Conservation (phyloP, 2,329 filamentous ascomycete species). For the Xylariaceae sp. region DNA sequence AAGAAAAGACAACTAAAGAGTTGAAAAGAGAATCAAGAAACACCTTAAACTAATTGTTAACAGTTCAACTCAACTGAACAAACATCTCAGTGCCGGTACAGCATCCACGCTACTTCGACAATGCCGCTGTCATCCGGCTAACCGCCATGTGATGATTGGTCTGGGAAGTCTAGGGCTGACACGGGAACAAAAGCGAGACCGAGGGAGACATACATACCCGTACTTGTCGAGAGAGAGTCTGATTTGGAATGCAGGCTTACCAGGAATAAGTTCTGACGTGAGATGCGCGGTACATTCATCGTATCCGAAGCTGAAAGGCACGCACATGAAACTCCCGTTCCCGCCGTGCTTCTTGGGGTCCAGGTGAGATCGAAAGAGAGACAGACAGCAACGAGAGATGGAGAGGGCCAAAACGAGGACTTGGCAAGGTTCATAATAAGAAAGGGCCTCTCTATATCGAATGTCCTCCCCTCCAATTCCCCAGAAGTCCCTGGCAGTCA, state of each 20-base stretch:
- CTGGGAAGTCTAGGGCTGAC: constrained; percentile 7
- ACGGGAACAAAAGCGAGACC: not conserved
- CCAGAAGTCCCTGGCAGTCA: not conserved
- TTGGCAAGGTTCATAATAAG: not conserved
- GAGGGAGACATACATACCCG: too few relatives aligned
- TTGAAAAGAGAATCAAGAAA: too few relatives aligned
- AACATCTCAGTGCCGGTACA: not conserved
- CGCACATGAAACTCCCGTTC: not conserved
- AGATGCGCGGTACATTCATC: not conserved
- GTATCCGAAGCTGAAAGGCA: not conserved
- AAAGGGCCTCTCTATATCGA: not conserved
- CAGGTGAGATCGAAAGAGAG: not conserved
- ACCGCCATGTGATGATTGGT: constrained; percentile 10
- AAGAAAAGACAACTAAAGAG: too few relatives aligned
- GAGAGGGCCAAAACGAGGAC: not conserved
- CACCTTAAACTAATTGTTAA: not conserved
- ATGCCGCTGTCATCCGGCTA: not conserved
- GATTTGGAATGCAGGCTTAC: constrained; percentile 19
- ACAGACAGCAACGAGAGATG: too few relatives aligned
- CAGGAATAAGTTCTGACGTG: not conserved
- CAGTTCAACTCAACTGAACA: not conserved
- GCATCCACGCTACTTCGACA: constrained; percentile 2
- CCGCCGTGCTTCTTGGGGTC: not conserved
- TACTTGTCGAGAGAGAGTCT: not conserved
- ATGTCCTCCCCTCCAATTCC: not conserved